Evolutionary conservation across 345 rosid genomes (phyloP), one percentile per base, ranked within the genome.

Genomic region (Iberis pinnata): DNA sequence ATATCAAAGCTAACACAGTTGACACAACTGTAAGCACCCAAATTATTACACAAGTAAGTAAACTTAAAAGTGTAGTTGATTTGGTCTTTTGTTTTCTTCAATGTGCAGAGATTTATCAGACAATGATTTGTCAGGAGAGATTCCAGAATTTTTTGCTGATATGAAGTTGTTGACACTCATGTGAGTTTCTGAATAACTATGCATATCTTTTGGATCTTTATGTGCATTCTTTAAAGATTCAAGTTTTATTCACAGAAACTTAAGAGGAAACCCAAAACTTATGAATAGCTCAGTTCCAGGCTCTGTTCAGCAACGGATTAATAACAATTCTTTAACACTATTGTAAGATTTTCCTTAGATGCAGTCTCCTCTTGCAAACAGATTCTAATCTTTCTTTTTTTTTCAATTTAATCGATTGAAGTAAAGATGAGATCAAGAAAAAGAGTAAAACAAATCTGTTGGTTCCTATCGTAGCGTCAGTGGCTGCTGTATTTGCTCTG

Each of bases 31-130:
- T 81, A 61, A 72, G 84, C 47, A 40, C 11, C 20, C 9, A 3
- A 47, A 32, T 3, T 43, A 2, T 38, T 18, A 63, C 17, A 22
- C 6, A n/a, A n/a, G n/a, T n/a, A n/a, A n/a, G n/a, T n/a, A n/a
- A n/a, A n/a, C n/a, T n/a, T n/a, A n/a, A n/a, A n/a, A n/a, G n/a
- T n/a, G n/a, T n/a, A n/a, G n/a, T n/a, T n/a, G n/a, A n/a, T n/a
- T 22, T 22, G 3, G 25, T 22, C 6, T 22, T 22, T 22, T 22
- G 25, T 22, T 22, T 6, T 61, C 12, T 45, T 55, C 17, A 14
- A 38, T 29, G 20, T 0, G 16, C 76, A 82, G 95, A 72, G 89
- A 82, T 58, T 66, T 82, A 19, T 86, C 90, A 2, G 64, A 69
- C 33, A 82, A 76, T 50, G 67, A 20, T 44, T 60, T 85, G 49